Evolutionary conservation across 2,329 filamentous ascomycete species (phyloP).

Genomic region (Aspergillus sp.): DNA sequence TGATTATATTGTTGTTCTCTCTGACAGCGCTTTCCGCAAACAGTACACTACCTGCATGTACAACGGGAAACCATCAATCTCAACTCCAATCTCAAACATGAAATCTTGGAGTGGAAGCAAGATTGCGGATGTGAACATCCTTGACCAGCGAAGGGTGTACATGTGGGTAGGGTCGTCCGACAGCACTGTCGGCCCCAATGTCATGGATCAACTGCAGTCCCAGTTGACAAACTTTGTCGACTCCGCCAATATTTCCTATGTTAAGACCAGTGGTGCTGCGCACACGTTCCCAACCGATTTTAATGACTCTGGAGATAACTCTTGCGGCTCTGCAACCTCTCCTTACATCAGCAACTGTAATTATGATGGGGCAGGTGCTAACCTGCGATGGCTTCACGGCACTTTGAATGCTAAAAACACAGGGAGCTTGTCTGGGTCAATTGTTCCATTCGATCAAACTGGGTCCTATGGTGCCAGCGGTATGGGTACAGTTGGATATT

Average conservation of each 20-base stretch:
- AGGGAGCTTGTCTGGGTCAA: conserved; percentile 10
- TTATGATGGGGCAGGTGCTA: conserved; percentile 26
- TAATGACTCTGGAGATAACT: conserved; percentile 21
- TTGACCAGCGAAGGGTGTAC: conserved; percentile 20
- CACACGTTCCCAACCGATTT: conserved; percentile 26
- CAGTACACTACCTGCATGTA: conserved; percentile 25
- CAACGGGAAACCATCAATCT: conserved; percentile 22
- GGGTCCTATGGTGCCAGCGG: conserved; percentile 19
- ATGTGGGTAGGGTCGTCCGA: conserved; percentile 21
- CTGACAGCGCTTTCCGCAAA: no score
- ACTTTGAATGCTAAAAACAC: conserved; percentile 16
- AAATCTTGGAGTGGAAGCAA: conserved; percentile 23
- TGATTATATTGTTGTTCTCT: no score
- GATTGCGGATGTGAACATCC: conserved; percentile 17
- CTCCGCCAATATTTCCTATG: conserved; percentile 12
- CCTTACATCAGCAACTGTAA: conserved; percentile 26
- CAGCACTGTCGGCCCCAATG: conserved; percentile 20
- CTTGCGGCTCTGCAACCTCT: conserved; percentile 14
- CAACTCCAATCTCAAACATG: conserved; percentile 23
- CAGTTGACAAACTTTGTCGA: conserved; percentile 17
- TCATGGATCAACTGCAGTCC: conserved; percentile 22
- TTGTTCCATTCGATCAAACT: conserved; percentile 22
- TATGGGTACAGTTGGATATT: conserved; percentile 23
- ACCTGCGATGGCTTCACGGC: conserved; percentile 22
- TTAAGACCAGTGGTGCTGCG: conserved; percentile 17